phyloP scores from a whole-genome alignment of 2,329 filamentous ascomycete species.

The Graphilbum ipis-grandicollis region DNA sequence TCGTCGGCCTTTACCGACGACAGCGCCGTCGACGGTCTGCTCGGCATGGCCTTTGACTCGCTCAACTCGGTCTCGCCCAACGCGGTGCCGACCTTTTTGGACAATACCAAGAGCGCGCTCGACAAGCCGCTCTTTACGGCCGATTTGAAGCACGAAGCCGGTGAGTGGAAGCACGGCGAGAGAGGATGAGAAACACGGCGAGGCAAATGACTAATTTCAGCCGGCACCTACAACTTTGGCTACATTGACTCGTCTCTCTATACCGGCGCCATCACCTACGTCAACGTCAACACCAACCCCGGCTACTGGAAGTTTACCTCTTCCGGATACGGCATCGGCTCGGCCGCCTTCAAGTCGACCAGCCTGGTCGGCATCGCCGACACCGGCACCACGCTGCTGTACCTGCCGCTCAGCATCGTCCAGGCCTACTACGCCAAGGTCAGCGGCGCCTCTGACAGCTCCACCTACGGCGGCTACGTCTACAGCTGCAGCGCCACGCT shows the following conservation, averaged over 20 bases:
- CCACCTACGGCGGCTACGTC: conserved; percentile 17
- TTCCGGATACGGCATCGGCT: conserved; percentile 26
- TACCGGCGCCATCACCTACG: conserved; percentile 34
- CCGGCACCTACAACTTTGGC: conserved; percentile 33
- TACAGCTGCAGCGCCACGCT: conserved; percentile 18
- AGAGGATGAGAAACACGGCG: no score
- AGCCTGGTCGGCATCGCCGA: conserved; percentile 18
- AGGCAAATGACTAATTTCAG: not conserved
- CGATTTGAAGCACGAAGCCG: conserved; percentile 17
- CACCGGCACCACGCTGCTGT: conserved; percentile 24
- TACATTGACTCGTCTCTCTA: conserved; percentile 35
- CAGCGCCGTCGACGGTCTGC: conserved; percentile 21
- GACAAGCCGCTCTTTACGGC: conserved; percentile 16
- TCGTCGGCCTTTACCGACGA: conserved; percentile 21
- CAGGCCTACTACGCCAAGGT: conserved; percentile 21
- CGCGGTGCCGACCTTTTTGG: conserved; percentile 23
- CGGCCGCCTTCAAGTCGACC: conserved; percentile 25
- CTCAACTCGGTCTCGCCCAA: conserved; percentile 25
- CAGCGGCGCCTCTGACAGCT: conserved; percentile 17
- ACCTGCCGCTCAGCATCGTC: conserved; percentile 18
- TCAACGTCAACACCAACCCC: conserved; percentile 25
- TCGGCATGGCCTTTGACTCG: conserved; percentile 25
- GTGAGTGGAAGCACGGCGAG: conserved; percentile 10
- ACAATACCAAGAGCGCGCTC: conserved; percentile 14
- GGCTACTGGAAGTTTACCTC: conserved; percentile 41